Evolutionary conservation across 2,329 filamentous ascomycete species (phyloP), one percentile per base, ranked within the genome.

Genomic region (Microascus cirrosus): DNA sequence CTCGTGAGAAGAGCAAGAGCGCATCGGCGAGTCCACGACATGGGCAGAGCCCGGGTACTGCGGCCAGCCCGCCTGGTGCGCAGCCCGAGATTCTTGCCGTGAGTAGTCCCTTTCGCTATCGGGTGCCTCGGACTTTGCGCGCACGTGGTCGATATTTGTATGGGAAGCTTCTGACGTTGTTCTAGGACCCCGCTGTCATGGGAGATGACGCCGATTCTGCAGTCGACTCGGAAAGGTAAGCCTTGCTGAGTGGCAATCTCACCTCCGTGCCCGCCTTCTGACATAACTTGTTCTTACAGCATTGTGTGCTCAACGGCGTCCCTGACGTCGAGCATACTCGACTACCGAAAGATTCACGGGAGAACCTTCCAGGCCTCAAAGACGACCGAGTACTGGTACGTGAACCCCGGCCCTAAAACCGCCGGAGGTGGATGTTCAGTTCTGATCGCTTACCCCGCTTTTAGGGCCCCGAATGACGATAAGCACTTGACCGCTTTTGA

Each of bases 301-400:
- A 25, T 45, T 25, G 32, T 60, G 36, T 6, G 45, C 2, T 66
- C 64, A 13, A 70, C 67, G 2, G 63, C 65, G 1, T 71, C 69
- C 12, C 61, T 71, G 2, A 64, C 65, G 4, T 66, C 67, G 8
- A 70, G 67, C 59, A 66, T 71, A 51, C 62, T 65, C 18, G 58
- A 66, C 42, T 69, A 68, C 51, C 65, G 66, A 36, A 61, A 58
- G 15, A 60, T 69, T 18, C 62, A 70, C 6, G 64, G 65, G 28
- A 62, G 66, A 5, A 61, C 61, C 0, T 69, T 63, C 52, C 64
- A 68, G 35, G 56, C 60, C 4, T 64, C 59, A 25, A 57, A 61
- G 32, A 65, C 67, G 1, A 66, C 63, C 1, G 64, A 64, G 24
- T 69, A 67, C 48, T 68, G 65, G 65, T 65, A n/a, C n/a, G 58